Evolutionary conservation across 352 stramenopile genomes (phyloP).

Genomic region (Phytophthora boehmeriae): DNA sequence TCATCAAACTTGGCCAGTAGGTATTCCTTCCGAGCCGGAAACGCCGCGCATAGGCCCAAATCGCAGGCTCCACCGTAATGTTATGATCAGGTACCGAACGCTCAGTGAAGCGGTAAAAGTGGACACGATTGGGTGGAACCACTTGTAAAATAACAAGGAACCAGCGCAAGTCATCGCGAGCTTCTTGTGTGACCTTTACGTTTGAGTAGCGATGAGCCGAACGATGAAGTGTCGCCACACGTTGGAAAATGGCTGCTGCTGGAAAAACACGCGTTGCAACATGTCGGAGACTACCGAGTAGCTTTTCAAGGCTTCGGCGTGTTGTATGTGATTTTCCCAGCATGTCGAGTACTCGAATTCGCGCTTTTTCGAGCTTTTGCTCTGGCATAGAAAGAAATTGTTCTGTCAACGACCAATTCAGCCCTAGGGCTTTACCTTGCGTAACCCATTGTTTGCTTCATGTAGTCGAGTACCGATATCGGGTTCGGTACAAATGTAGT

Average conservation of each 20-base stretch:
- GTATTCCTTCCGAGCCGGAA: conserved; percentile 8
- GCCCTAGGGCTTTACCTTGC: neutral
- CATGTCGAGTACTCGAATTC: neutral
- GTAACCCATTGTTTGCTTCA: conserved; percentile 5
- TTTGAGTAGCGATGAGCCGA: neutral
- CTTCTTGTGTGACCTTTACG: neutral
- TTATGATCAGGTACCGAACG: neutral
- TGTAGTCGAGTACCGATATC: conserved; percentile 1
- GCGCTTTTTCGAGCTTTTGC: conserved; percentile 5
- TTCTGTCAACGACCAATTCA: neutral
- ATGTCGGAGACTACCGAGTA: conserved; percentile 17
- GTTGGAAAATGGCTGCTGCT: conserved; percentile 11
- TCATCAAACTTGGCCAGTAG: conserved; percentile 12
- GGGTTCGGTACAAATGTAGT: conserved; percentile 11
- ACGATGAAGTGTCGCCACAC: conserved; percentile 1
- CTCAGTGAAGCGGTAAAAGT: neutral
- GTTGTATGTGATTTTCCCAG: neutral
- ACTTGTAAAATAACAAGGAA: conserved; percentile 7
- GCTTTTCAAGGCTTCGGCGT: conserved; percentile 7
- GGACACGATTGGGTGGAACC: conserved; percentile 5
- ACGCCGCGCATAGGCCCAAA: conserved; percentile 10
- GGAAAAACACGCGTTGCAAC: conserved; percentile 16
- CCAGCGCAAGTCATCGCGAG: conserved; percentile 7
- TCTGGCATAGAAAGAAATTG: conserved; percentile 1
- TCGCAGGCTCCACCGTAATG: conserved; percentile 23